Percentiles rank a stretch among this genome's conserved stretches.
Evolutionary conservation across 805 yeast genomes (phyloP).

Genomic region (Kuraishia ogatae): DNA sequence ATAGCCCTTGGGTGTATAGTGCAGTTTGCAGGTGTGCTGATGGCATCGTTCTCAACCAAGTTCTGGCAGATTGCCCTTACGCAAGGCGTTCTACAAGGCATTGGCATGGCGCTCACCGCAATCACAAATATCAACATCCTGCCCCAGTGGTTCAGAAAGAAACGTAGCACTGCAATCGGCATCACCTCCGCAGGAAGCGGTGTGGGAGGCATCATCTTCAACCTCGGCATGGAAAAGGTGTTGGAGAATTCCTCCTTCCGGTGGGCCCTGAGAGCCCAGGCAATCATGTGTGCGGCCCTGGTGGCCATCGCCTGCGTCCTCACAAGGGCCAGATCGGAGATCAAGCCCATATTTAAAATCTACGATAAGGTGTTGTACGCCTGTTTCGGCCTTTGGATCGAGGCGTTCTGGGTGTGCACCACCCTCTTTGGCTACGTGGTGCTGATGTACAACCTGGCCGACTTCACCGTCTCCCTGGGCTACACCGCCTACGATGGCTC

Average conservation of each 20-base stretch:
- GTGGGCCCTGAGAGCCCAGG: conserved; percentile 46
- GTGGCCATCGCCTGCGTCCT: conserved; percentile 24
- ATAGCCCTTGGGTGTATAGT: conserved; percentile 37
- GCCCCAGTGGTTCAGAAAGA: conserved; percentile 66
- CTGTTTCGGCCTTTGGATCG: conserved; percentile 33
- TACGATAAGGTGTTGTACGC: conserved; percentile 32
- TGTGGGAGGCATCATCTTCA: conserved; percentile 40
- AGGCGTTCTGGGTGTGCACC: conserved; percentile 30
- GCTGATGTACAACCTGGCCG: conserved; percentile 48
- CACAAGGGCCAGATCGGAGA: conserved; percentile 27
- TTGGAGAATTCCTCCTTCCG: conserved; percentile 26
- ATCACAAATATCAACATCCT: conserved; percentile 51
- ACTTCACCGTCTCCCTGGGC: conserved; percentile 53
- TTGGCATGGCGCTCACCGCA: conserved; percentile 47
- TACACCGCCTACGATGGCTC: conserved; percentile 47
- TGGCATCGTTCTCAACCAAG: conserved; percentile 51
- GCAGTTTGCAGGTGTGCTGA: conserved; percentile 45
- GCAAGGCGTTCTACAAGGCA: conserved; percentile 59
- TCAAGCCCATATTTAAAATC: conserved; percentile 26
- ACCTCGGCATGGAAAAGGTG: conserved; percentile 38
- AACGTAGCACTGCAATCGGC: conserved; percentile 46
- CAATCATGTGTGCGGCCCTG: conserved; percentile 27
- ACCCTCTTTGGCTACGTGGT: conserved; percentile 56
- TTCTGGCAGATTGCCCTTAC: conserved; percentile 62
- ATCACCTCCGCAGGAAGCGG: conserved; percentile 44